A percentile compares a stretch with the other conserved stretches of the same genome.
Evolutionary conservation across 805 yeast species (phyloP).

Genomic region (Candida montana): DNA sequence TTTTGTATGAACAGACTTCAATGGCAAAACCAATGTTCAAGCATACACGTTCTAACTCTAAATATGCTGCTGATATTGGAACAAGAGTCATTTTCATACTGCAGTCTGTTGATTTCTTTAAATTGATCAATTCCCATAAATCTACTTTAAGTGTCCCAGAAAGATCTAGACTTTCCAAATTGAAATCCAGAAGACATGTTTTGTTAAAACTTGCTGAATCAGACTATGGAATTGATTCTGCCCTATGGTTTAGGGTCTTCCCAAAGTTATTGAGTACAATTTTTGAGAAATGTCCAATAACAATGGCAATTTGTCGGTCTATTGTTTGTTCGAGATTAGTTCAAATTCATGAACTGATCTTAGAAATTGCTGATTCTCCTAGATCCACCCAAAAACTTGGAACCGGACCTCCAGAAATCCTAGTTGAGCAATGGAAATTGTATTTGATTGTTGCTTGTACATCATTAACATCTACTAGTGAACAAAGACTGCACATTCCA

Average conservation of each 20-base stretch:
- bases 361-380: slow-evolving; percentile 43
- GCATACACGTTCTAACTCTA: slow-evolving; percentile 53
- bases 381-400: slow-evolving; percentile 24
- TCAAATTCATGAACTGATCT: slow-evolving; percentile 70
- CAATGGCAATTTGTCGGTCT: slow-evolving; percentile 88
- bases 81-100: slow-evolving; percentile 71
- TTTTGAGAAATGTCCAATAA: slow-evolving; percentile 81
- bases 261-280: slow-evolving; percentile 69
- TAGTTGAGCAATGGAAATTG: slow-evolving; percentile 84
- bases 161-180: slow-evolving; percentile 58
- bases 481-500: slow-evolving; percentile 72
- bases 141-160: slow-evolving; percentile 66
- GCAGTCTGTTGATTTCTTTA: slow-evolving; percentile 63
- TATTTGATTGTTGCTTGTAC: slow-evolving; percentile 89
- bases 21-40: slow-evolving; percentile 17
- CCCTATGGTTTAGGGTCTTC: slow-evolving; percentile 89
- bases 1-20: slow-evolving; percentile 49
- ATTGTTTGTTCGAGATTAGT: slow-evolving; percentile 85
- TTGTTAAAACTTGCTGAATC: slow-evolving; percentile 80
- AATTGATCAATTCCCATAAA: slow-evolving; percentile 48
- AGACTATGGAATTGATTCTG: slow-evolving; percentile 91
- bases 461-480: slow-evolving; percentile 83
- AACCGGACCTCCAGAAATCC: slow-evolving; percentile 56
- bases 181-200: slow-evolving; percentile 60
- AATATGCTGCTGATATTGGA: slow-evolving; percentile 75